Evolutionary conservation across 495 filamentous ascomycete species (phyloP), one percentile per base, ranked within the genome.

Genomic region (Podospora pseudoanserina): DNA sequence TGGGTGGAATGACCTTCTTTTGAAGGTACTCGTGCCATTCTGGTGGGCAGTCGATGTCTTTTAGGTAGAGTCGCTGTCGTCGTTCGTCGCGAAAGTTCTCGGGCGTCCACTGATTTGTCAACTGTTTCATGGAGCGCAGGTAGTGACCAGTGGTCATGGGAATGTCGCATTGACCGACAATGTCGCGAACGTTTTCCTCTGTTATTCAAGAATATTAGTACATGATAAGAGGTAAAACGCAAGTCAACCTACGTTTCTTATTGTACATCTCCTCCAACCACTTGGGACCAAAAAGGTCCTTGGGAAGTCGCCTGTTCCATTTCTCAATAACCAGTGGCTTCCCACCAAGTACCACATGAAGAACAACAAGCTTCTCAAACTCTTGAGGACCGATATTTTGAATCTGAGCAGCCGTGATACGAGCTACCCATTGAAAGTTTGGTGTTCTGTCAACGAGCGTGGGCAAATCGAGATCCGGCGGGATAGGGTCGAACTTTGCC

Each of bases 21-120:
- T 88, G 86, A 7, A 99, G 81, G 63, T 90, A 87, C 19, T 94
- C 83, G 28, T 88, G 87, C 95, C 95, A 99, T 58, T 91, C 85
- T 0, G 82, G 78, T 0, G 94, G 94, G 74, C 92, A 96, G 73
- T 98, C 94, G 68, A 98, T 96, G 74, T 98, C 94, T 72, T 98
- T 98, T 66, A 97, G 78, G 76, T 98, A 98, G 3, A 97, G 85
- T 15, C 95, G 88, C 73, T 99, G 95, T 16, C 89, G 85, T 55
- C 85, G 82, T 57, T 88, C 83, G 23, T 93, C 88, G 64, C 84
- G 84, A 73, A 88, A 95, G 70, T 88, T 92, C 15, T 81, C 78
- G 0, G 82, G 73, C 5, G 81, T 91, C 78, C 89, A 93, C 71
- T 92, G 90, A 49, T 91, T 87, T 1, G 93, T 86, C 55, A 98